phyloP scores from a whole-genome alignment of 805 yeast species.

The Candida boidinii region DNA sequence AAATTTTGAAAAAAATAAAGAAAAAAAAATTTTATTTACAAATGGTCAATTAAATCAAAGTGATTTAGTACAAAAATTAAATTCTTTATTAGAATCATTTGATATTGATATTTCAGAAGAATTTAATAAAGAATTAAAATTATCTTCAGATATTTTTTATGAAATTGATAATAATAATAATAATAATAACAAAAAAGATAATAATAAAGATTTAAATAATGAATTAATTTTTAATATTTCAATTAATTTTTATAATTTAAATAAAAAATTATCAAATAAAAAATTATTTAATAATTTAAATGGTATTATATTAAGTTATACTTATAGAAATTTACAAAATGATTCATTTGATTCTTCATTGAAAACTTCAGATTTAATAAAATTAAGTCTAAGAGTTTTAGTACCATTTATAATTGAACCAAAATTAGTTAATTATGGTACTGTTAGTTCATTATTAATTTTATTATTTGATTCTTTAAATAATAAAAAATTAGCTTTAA shows the following conservation, averaged over 20 bases:
- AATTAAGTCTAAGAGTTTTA: constrained; percentile 30
- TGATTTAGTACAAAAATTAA: constrained; percentile 3
- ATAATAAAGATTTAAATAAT: too few species aligned
- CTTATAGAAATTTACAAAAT: too few species aligned
- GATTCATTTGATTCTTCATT: background rate
- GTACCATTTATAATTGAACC: constrained; percentile 29
- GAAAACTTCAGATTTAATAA: constrained; percentile 23
- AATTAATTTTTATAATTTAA: background rate
- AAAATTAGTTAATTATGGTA: constrained; percentile 8
- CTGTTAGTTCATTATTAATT: constrained; percentile 13
- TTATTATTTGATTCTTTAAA: constrained; percentile 12
- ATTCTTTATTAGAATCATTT: too few species aligned
- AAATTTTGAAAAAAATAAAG: constrained; percentile 2
- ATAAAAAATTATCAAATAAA: background rate
- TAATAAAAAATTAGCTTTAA: background rate
- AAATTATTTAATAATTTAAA: background rate
- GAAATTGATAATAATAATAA: too few species aligned
- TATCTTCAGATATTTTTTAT: too few species aligned
- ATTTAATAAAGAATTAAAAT: too few species aligned
- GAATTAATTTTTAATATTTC: background rate
- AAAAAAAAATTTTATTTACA: constrained; percentile 12
- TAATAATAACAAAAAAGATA: too few species aligned
- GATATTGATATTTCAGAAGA: too few species aligned
- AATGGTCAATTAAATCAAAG: background rate
- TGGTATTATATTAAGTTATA: background rate